A percentile compares a stretch with the other conserved stretches of the same genome.
Conservation (phyloP, 176 grass and related monocot genomes). For the Aechmea fasciata region DNA sequence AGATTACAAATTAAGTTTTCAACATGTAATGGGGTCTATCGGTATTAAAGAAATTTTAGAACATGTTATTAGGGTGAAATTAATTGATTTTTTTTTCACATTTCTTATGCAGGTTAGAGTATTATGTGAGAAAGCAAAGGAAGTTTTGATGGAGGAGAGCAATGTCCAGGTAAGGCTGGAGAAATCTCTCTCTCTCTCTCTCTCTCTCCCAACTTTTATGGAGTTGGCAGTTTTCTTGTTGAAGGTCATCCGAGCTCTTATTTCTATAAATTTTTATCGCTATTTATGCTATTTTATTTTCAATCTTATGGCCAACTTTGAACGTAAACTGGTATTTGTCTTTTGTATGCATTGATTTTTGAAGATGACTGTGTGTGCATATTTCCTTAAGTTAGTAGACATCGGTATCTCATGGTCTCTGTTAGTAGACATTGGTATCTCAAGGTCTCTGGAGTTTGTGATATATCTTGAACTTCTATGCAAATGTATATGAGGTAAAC, state of each 20-base stretch:
- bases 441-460: neutral
- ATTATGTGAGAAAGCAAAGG: conserved; percentile 46
- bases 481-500: no score
- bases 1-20: no score
- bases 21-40: no score
- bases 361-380: no score
- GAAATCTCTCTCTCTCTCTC: neutral
- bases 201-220: neutral
- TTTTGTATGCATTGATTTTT: neutral
- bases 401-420: neutral
- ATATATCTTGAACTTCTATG: neutral
- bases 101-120: conserved; percentile 32
- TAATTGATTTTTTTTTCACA: no score
- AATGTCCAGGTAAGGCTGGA: conserved; percentile 38
- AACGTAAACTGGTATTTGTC: neutral
- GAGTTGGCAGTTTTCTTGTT: neutral
- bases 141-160: conserved; percentile 53
- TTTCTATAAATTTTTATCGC: neutral
- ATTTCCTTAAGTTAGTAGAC: no score
- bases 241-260: neutral
- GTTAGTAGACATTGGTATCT: no score
- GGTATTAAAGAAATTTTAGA: no score
- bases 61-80: no score
- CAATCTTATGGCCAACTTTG: neutral
- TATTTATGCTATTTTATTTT: neutral